A percentile compares a stretch with the other conserved stretches of the same genome.
phyloP scores from a whole-genome alignment of 1,284 basidiomycete genomes.

The Rhodotorula sp. region DNA sequence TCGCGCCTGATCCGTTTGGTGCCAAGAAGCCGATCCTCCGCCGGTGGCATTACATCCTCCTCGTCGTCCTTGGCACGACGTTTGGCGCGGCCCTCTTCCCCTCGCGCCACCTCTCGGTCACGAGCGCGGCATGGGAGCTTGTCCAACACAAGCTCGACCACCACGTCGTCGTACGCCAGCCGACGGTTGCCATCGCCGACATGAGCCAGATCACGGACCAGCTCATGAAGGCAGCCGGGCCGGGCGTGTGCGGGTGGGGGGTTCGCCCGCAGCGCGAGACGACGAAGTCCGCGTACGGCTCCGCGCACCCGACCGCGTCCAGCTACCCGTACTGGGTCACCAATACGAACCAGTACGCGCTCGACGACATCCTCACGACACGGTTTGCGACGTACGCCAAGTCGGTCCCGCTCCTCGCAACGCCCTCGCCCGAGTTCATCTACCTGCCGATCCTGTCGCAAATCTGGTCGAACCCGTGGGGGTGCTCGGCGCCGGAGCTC shows the following conservation, averaged over 20 bases:
- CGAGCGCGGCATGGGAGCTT: conserved; percentile 26
- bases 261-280: conserved; percentile 7
- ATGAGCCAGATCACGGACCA: conserved; percentile 29
- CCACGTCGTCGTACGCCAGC: conserved; percentile 3
- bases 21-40: conserved; percentile 20
- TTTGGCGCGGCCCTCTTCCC: conserved; percentile 26
- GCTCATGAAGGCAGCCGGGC: conserved; percentile 7
- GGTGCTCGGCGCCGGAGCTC: conserved; percentile 27
- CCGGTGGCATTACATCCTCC: conserved; percentile 31
- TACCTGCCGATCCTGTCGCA: conserved; percentile 38
- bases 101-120: conserved; percentile 22
- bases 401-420: conserved; percentile 29
- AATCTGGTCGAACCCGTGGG: conserved; percentile 39
- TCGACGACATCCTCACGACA: conserved; percentile 41
- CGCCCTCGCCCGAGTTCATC: conserved; percentile 41
- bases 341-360: conserved; percentile 38
- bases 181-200: conserved; percentile 38
- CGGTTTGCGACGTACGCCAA: conserved; percentile 32
- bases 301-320: background rate
- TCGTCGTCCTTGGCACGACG: conserved; percentile 22
- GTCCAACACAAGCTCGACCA: conserved; percentile 10
- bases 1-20: conserved; percentile 1
- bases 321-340: conserved; percentile 38
- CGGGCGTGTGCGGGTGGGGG: conserved; percentile 29
- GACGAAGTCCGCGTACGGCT: conserved; percentile 27